These are phyloP conservation scores for Claviceps sorghi DNA, from an alignment of 2,329 filamentous ascomycete genomes.

Conservation along the genomic window DNA sequence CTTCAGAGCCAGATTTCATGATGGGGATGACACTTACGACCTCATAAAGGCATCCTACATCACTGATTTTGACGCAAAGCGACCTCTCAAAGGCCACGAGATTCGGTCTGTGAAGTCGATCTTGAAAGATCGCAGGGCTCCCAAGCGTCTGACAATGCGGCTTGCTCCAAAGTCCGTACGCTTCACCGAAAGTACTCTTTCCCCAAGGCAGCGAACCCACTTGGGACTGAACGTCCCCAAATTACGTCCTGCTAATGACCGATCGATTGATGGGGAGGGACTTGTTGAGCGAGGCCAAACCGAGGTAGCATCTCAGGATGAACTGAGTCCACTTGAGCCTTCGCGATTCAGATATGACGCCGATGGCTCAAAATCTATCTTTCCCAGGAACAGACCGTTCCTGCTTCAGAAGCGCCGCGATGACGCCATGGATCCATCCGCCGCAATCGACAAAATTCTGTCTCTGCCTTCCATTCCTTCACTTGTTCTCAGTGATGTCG, in stretches of 20 bases:
- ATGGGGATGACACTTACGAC: slow-evolving; percentile 10
- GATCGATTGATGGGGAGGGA: neutral
- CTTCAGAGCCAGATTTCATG: slow-evolving; percentile 10
- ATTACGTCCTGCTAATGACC: slow-evolving; percentile 1
- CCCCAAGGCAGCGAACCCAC: slow-evolving; percentile 14
- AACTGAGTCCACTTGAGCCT: neutral
- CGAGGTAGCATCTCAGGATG: neutral
- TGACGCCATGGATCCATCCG: slow-evolving; percentile 5
- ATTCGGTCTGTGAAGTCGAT: slow-evolving; percentile 14
- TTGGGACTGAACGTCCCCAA: slow-evolving; percentile 14
- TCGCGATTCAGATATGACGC: neutral
- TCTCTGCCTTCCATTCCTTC: slow-evolving; percentile 13
- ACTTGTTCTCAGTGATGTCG: slow-evolving; percentile 16
- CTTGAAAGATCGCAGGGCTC: slow-evolving; percentile 14
- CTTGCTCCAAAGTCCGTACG: slow-evolving; percentile 16
- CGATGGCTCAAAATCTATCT: neutral
- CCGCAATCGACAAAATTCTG: slow-evolving; percentile 14
- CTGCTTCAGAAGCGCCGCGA: neutral
- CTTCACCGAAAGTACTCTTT: slow-evolving; percentile 15
- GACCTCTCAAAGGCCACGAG: slow-evolving; percentile 9
- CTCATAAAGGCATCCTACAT: slow-evolving; percentile 10
- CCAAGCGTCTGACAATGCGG: slow-evolving; percentile 13
- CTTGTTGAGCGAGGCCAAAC: neutral
- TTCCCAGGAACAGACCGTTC: neutral
- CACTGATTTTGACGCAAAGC: slow-evolving; percentile 10